These are phyloP conservation scores for Mycena metata DNA, from an alignment of 768 basidiomycete species.

Conservation along the genomic window DNA sequence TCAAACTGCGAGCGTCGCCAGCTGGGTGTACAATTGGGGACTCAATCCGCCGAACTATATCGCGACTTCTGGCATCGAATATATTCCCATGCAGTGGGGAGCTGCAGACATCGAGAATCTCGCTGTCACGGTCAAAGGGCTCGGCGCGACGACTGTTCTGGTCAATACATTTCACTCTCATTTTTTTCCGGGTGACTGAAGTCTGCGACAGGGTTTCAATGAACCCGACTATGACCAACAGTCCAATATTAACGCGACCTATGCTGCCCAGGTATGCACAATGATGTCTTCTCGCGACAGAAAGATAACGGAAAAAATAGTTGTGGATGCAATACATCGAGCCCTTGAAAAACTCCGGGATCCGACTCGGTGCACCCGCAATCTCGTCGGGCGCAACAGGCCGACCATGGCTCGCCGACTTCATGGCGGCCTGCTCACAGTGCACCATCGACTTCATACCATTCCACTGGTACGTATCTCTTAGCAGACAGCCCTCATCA, in stretches of 20 bases:
- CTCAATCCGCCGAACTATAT: conserved; percentile 58
- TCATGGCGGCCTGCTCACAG: conserved; percentile 64
- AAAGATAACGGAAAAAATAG: too few species aligned
- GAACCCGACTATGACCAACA: conserved; percentile 69
- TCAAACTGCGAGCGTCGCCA: conserved; percentile 57
- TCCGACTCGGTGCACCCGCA: conserved; percentile 71
- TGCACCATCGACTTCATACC: conserved; percentile 66
- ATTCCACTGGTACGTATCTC: conserved; percentile 57
- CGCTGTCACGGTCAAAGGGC: conserved; percentile 52
- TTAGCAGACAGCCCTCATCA: conserved; percentile 44
- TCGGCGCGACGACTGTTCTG: conserved; percentile 64
- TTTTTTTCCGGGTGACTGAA: conserved; percentile 40
- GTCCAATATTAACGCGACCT: conserved; percentile 59
- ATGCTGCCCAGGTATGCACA: conserved; percentile 52
- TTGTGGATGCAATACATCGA: conserved; percentile 72
- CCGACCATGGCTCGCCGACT: conserved; percentile 67
- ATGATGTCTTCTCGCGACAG: too few species aligned
- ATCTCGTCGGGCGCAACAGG: conserved; percentile 66
- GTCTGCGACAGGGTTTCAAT: conserved; percentile 57
- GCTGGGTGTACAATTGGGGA: conserved; percentile 71
- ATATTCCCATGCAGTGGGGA: conserved; percentile 70
- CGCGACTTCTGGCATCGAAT: conserved; percentile 58
- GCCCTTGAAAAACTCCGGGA: conserved; percentile 63
- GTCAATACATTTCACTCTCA: conserved; percentile 42
- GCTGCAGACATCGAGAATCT: conserved; percentile 55